phyloP scores from a whole-genome alignment of 129 eudicot genomes.

The Chrysanthemum seticuspe region DNA sequence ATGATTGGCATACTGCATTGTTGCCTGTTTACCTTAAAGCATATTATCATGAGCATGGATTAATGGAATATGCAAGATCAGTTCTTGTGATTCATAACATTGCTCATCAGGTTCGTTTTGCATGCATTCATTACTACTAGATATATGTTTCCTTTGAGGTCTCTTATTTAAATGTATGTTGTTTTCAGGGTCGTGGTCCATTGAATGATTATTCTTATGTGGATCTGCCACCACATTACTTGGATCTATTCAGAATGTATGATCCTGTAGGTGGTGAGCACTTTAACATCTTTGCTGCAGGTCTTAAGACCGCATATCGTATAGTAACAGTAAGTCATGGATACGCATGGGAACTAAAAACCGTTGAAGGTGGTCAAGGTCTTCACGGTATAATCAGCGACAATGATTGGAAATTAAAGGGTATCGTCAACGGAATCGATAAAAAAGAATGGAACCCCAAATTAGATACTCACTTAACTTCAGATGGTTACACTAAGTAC shows the following conservation, averaged over 20 bases:
- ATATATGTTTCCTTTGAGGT: background rate
- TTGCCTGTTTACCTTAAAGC: conserved; percentile 96
- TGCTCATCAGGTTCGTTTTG: conserved; percentile 80
- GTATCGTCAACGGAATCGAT: conserved; percentile 89
- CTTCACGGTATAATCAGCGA: conserved; percentile 75
- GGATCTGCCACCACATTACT: conserved; percentile 83
- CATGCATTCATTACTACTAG: background rate
- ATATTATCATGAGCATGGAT: conserved; percentile 88
- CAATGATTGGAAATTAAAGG: conserved; percentile 85
- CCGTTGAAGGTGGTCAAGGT: conserved; percentile 92
- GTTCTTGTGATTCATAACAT: conserved; percentile 92
- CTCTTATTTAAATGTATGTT: background rate
- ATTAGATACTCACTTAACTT: conserved; percentile 59
- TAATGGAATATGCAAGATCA: conserved; percentile 86
- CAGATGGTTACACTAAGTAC: conserved; percentile 87
- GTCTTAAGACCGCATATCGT: conserved; percentile 85
- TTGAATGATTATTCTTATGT: conserved; percentile 70
- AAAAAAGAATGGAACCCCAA: conserved; percentile 85
- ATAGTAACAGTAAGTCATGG: conserved; percentile 89
- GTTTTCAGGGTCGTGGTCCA: conserved; percentile 91
- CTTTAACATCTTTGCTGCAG: conserved; percentile 92
- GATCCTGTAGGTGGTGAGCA: conserved; percentile 97
- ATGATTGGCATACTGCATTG: conserved; percentile 99
- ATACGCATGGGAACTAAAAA: conserved; percentile 92
- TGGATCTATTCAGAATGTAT: conserved; percentile 66